Evolutionary conservation across 345 rosid genomes (phyloP).

Genomic region (Acer campestre): DNA sequence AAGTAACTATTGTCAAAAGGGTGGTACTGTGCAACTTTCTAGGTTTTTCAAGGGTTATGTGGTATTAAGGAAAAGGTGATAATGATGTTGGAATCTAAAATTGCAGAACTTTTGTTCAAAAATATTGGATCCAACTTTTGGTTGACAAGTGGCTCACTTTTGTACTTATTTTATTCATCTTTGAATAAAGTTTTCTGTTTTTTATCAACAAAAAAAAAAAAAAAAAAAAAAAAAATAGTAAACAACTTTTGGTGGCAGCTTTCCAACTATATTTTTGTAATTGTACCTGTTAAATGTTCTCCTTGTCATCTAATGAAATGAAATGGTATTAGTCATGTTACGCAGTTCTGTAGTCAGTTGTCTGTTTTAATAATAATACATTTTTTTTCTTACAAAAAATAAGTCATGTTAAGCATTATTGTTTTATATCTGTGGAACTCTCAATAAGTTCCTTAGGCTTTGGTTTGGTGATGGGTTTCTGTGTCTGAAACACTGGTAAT

Average conservation of each 20-base stretch:
- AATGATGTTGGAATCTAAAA: background rate
- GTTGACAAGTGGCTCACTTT: too few relatives aligned
- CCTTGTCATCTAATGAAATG: background rate
- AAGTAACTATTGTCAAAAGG: background rate
- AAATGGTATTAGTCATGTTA: background rate
- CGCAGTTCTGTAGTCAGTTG: background rate
- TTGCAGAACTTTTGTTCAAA: background rate
- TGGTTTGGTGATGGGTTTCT: background rate
- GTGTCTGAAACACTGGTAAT: background rate
- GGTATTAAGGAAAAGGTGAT: background rate
- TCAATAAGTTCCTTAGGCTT: background rate
- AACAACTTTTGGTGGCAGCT: background rate
- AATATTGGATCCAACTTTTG: background rate
- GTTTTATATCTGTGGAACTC: background rate
- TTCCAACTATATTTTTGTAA: background rate
- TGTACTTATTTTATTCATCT: too few relatives aligned
- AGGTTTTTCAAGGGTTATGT: background rate
- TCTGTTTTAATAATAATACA: background rate
- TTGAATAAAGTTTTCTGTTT: too few relatives aligned
- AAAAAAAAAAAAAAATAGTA: too few relatives aligned
- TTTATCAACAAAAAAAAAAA: too few relatives aligned
- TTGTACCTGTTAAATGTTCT: background rate
- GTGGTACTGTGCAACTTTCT: background rate
- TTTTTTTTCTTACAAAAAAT: too few relatives aligned
- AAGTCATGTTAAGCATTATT: background rate